Evolutionary conservation across 164 flowering plant genomes (phyloP).

Genomic region (Litsea cubeba): DNA sequence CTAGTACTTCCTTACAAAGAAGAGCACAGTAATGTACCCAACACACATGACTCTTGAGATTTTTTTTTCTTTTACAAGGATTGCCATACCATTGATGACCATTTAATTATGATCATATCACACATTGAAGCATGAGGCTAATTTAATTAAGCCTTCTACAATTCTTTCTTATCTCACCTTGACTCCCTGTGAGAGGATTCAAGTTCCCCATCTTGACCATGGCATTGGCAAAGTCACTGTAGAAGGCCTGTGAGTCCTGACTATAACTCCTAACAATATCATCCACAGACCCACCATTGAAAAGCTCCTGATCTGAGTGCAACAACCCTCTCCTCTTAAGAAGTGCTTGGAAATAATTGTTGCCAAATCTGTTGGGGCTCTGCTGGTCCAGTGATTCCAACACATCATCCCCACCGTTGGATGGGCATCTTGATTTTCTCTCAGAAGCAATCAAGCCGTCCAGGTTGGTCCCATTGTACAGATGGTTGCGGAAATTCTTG

Average conservation of each 20-base stretch:
- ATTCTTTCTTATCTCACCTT: slow-evolving; percentile 26
- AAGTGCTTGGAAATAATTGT: slow-evolving; percentile 29
- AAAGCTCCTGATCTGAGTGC: slow-evolving; percentile 31
- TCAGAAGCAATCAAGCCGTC: slow-evolving; percentile 21
- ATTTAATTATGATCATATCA: no score
- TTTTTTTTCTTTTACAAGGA: no score
- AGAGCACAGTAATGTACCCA: no score
- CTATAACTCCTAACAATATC: slow-evolving; percentile 22
- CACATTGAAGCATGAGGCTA: no score
- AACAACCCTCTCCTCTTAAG: slow-evolving; percentile 25
- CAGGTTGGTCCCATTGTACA: slow-evolving; percentile 27
- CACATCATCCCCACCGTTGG: slow-evolving; percentile 24
- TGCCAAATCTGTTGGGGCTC: slow-evolving; percentile 28
- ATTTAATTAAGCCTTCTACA: slow-evolving; percentile 23
- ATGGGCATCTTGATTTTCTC: slow-evolving; percentile 24
- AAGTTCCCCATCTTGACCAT: slow-evolving; percentile 30
- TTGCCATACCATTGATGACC: no score
- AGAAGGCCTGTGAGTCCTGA: slow-evolving; percentile 17
- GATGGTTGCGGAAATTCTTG: slow-evolving; percentile 14
- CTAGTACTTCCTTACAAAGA: no score
- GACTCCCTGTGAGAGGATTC: slow-evolving; percentile 17
- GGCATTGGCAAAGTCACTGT: slow-evolving; percentile 25
- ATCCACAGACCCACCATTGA: slow-evolving; percentile 29
- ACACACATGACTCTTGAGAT: no score
- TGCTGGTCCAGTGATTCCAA: slow-evolving; percentile 23